Evolutionary conservation across 2,329 filamentous ascomycete genomes (phyloP).

Genomic region (Macrophomina tecta): DNA sequence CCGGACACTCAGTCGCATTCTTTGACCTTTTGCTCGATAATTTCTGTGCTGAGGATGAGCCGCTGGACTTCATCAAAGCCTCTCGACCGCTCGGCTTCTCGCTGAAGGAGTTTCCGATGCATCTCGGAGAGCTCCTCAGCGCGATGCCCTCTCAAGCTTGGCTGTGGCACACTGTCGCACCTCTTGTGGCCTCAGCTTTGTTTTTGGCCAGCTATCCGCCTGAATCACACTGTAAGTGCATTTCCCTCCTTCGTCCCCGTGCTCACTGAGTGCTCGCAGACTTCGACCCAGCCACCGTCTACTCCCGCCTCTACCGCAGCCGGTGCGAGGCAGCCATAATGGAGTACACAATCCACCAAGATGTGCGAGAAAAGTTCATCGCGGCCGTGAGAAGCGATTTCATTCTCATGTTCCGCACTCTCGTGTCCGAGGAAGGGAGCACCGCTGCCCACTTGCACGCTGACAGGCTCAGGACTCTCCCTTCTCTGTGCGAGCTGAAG

Average conservation of each 20-base stretch:
- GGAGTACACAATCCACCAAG: slow-evolving; percentile 1
- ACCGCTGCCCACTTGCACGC: slow-evolving; percentile 18
- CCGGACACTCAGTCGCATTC: slow-evolving; percentile 31
- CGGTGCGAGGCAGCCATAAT: not conserved
- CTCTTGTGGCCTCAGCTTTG: slow-evolving; percentile 36
- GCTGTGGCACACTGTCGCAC: slow-evolving; percentile 34
- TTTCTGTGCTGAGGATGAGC: slow-evolving; percentile 24
- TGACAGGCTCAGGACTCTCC: slow-evolving; percentile 8
- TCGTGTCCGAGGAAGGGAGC: not conserved
- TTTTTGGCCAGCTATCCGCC: slow-evolving; percentile 36
- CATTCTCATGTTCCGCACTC: not conserved
- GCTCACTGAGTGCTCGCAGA: not conserved
- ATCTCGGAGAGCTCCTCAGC: slow-evolving; percentile 34
- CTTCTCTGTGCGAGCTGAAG: slow-evolving; percentile 29
- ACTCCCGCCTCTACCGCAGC: not conserved
- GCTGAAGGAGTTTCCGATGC: slow-evolving; percentile 30
- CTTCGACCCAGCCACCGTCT: not conserved
- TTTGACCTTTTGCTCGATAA: slow-evolving; percentile 28
- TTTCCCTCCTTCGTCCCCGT: not conserved
- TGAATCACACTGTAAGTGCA: slow-evolving; percentile 33
- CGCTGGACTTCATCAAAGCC: slow-evolving; percentile 32
- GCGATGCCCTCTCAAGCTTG: slow-evolving; percentile 35
- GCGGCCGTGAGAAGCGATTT: not conserved
- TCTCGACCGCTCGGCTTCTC: slow-evolving; percentile 33
- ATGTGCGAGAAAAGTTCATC: slow-evolving; percentile 3